phyloP scores from a whole-genome alignment of 2,329 filamentous ascomycete species.

The Pezicula carpinea region DNA sequence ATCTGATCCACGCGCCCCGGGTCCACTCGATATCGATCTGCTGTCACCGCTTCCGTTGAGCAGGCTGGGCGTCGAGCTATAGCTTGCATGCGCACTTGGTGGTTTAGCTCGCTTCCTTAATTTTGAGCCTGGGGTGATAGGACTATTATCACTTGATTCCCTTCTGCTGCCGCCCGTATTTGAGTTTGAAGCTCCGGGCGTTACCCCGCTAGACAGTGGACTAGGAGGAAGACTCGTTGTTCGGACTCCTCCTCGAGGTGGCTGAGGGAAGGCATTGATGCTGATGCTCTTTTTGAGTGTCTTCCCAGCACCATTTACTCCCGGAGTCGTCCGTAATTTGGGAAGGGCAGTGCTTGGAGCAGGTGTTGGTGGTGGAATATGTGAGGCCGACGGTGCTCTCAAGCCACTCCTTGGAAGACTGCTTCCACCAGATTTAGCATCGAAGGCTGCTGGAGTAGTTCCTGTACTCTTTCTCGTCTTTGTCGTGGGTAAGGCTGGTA shows the following conservation, averaged over 20 bases:
- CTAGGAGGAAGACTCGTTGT: slow-evolving; percentile 58
- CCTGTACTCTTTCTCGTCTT: slow-evolving; percentile 66
- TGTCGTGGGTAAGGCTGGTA: slow-evolving; percentile 67
- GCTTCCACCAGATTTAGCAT: slow-evolving; percentile 1
- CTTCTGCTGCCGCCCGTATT: slow-evolving; percentile 11
- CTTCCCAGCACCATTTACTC: slow-evolving; percentile 57
- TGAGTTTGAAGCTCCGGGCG: slow-evolving; percentile 11
- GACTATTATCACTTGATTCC: slow-evolving; percentile 21
- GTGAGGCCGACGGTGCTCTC: slow-evolving; percentile 54
- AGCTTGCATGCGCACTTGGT: slow-evolving; percentile 26
- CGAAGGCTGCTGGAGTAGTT: slow-evolving; percentile 35
- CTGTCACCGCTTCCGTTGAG: slow-evolving; percentile 75
- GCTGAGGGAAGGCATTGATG: slow-evolving; percentile 90
- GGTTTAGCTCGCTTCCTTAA: slow-evolving; percentile 24
- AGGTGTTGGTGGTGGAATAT: slow-evolving; percentile 45
- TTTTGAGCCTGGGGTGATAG: slow-evolving; percentile 14
- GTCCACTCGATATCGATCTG: slow-evolving; percentile 61
- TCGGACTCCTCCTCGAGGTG: slow-evolving; percentile 63
- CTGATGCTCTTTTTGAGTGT: slow-evolving; percentile 82
- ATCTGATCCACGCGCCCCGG: slow-evolving; percentile 64
- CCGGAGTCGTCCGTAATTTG: slow-evolving; percentile 50
- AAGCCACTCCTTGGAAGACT: slow-evolving; percentile 49
- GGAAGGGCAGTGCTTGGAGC: slow-evolving; percentile 50
- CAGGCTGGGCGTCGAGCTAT: slow-evolving; percentile 60
- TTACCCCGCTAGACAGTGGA: slow-evolving; percentile 47